A percentile compares a stretch with the other conserved stretches of the same genome.
Conservation (phyloP, 1,139 yeast species). For the Candida albicans region DNA sequence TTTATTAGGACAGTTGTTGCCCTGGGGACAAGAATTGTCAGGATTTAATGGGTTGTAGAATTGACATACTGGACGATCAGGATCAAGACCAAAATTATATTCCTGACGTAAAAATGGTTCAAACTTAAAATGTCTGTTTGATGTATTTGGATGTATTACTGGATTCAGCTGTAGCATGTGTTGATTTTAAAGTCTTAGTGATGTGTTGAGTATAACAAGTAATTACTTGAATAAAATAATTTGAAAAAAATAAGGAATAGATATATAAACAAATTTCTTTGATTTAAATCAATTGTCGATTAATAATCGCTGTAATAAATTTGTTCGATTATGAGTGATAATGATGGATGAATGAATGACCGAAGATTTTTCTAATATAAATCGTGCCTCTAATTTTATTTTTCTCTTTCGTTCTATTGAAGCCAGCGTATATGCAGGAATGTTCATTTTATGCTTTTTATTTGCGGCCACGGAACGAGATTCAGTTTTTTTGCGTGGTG, state of each 20-base stretch:
- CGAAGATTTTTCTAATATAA: too few relatives aligned
- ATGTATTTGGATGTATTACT: slow-evolving; percentile 44
- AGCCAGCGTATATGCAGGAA: too few relatives aligned
- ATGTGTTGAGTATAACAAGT: not conserved
- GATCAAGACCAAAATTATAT: slow-evolving; percentile 80
- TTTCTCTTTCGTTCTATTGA: too few relatives aligned
- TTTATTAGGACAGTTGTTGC: slow-evolving; percentile 80
- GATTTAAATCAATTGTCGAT: too few relatives aligned
- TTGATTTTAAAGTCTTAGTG: not conserved
- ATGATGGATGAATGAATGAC: too few relatives aligned
- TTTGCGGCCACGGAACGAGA: too few relatives aligned
- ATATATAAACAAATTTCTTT: too few relatives aligned
- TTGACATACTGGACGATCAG: slow-evolving; percentile 88
- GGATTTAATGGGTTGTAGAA: slow-evolving; percentile 61
- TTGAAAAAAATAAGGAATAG: not conserved
- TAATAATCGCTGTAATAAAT: too few relatives aligned
- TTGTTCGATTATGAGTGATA: too few relatives aligned
- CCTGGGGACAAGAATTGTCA: slow-evolving; percentile 75
- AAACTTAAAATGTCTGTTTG: slow-evolving; percentile 61
- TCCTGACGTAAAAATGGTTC: slow-evolving; percentile 82
- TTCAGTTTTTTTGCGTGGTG: too few relatives aligned
- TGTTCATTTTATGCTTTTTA: too few relatives aligned
- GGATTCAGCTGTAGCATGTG: slow-evolving; percentile 25
- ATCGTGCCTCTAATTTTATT: too few relatives aligned
- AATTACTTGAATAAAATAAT: not conserved